A percentile compares a stretch with the other conserved stretches of the same genome.
Conservation (phyloP, 2,329 filamentous ascomycete genomes). For the Aspergillus sp. region DNA sequence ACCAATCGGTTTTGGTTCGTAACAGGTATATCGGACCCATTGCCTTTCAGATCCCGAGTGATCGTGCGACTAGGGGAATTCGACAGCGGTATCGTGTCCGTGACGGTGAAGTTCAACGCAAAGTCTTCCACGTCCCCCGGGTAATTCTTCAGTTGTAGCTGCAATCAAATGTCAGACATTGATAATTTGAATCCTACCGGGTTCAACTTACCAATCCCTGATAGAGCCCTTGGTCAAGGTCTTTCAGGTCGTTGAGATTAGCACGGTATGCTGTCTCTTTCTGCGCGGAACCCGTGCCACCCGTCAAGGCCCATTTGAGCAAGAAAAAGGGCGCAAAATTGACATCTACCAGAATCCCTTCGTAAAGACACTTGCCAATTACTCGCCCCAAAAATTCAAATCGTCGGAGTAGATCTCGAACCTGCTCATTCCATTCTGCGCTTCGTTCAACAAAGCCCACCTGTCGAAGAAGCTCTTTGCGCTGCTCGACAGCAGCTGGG, state of each 20-base stretch:
- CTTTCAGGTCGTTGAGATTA: conserved; percentile 90
- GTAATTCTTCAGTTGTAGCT: conserved; percentile 75
- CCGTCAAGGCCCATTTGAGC: conserved; percentile 84
- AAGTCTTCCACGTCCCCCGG: conserved; percentile 74
- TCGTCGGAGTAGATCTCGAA: conserved; percentile 61
- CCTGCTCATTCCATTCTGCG: conserved; percentile 52
- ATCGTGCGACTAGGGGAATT: conserved; percentile 54
- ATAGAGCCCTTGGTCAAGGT: conserved; percentile 87
- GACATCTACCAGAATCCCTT: conserved; percentile 90
- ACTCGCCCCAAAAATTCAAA: conserved; percentile 92
- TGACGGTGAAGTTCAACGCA: conserved; percentile 82
- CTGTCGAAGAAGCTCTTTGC: conserved; percentile 54
- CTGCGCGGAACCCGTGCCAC: conserved; percentile 57
- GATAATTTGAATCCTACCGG: neutral
- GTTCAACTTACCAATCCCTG: conserved; percentile 62
- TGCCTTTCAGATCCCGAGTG: conserved; percentile 69
- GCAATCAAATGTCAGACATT: conserved; percentile 2
- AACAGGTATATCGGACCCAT: conserved; percentile 71
- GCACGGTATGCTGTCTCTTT: conserved; percentile 73
- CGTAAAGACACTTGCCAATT: conserved; percentile 94
- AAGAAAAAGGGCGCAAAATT: conserved; percentile 94
- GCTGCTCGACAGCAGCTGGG: conserved; percentile 68
- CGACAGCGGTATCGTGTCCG: conserved; percentile 58
- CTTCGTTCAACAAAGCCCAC: conserved; percentile 50
- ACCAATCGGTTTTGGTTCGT: conserved; percentile 88